Evolutionary conservation across 495 filamentous ascomycete species (phyloP).

Genomic region (Penicillium egyptiacum): DNA sequence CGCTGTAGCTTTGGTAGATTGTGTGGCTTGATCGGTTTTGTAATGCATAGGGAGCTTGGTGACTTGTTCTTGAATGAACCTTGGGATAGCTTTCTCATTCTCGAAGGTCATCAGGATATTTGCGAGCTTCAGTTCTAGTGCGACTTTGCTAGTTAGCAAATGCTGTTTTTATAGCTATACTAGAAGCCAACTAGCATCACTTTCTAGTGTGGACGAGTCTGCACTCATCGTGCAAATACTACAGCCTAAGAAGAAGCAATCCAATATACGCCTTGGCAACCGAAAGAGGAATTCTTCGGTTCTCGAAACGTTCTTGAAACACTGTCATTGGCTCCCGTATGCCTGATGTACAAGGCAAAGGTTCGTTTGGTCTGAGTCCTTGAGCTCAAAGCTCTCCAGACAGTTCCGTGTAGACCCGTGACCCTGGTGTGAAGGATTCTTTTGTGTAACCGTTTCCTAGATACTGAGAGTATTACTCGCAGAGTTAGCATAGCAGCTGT

Average conservation of each 20-base stretch:
- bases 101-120: constrained; percentile 47
- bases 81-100: constrained; percentile 36
- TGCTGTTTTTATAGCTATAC: no score
- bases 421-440: constrained; percentile 33
- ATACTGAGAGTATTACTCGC: constrained; percentile 1
- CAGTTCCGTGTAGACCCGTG: constrained; percentile 21
- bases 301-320: constrained; percentile 29
- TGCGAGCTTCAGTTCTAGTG: constrained; percentile 42
- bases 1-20: constrained; percentile 35
- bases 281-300: constrained; percentile 25
- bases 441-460: constrained; percentile 26
- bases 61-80: constrained; percentile 28
- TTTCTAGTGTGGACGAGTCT: constrained; percentile 37
- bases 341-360: constrained; percentile 24
- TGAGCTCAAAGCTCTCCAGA: constrained; percentile 7
- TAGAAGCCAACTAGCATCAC: not conserved
- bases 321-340: constrained; percentile 34
- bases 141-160: no score
- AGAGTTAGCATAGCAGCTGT: constrained; percentile 19
- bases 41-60: constrained; percentile 35
- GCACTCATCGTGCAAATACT: constrained; percentile 43
- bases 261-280: constrained; percentile 35
- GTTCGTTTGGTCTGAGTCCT: not conserved
- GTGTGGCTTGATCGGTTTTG: constrained; percentile 28
- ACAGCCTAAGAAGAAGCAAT: constrained; percentile 35